Evolutionary conservation across 2,329 filamentous ascomycete genomes (phyloP).

Genomic region (Aspergillus costaricaensis): DNA sequence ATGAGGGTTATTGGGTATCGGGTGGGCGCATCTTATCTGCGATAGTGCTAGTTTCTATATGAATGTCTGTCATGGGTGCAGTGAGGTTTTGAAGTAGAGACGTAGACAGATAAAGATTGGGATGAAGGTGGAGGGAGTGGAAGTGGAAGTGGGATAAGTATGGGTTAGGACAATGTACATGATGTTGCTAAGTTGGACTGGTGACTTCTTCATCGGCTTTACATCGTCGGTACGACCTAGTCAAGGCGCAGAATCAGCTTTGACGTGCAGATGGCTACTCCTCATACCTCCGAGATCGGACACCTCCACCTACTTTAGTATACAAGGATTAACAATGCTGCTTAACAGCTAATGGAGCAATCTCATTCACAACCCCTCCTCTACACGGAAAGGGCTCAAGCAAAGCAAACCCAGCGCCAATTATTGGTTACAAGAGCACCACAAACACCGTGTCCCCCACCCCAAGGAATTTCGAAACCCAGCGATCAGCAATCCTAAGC

Average conservation of each 20-base stretch:
- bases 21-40: background rate
- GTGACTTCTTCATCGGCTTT: no score
- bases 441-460: slow-evolving; percentile 21
- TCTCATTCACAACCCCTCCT: background rate
- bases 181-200: no score
- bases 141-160: no score
- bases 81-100: background rate
- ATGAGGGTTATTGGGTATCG: background rate
- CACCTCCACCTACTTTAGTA: no score
- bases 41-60: background rate
- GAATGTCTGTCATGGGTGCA: background rate
- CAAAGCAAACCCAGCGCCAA: slow-evolving; percentile 15
- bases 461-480: slow-evolving; percentile 18
- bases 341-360: background rate
- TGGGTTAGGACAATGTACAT: no score
- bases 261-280: no score
- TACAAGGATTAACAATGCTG: no score
- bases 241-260: no score
- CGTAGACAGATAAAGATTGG: no score
- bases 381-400: background rate
- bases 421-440: slow-evolving; percentile 17
- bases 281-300: no score
- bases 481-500: slow-evolving; percentile 24
- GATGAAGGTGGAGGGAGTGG: no score
- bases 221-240: no score